phyloP scores from a whole-genome alignment of 129 eudicot species.

The Centrapalus pauciflorus region DNA sequence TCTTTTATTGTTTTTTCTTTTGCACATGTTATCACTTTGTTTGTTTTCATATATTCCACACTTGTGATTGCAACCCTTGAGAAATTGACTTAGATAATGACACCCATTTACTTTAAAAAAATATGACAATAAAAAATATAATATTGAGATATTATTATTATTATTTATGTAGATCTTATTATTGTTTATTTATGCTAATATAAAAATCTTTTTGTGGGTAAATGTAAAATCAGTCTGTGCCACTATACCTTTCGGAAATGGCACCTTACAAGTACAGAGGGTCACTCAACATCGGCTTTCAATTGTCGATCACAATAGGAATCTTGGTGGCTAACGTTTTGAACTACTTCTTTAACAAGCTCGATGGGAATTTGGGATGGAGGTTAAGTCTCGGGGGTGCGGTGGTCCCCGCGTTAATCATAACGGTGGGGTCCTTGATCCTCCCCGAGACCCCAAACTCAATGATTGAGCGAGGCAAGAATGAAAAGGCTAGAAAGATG shows the following conservation, averaged over 20 bases:
- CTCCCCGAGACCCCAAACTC: slow-evolving; percentile 95
- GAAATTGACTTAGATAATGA: slow-evolving; percentile 33
- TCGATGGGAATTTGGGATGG: slow-evolving; percentile 87
- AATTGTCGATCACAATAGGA: slow-evolving; percentile 76
- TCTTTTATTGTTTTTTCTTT: slow-evolving; percentile 10
- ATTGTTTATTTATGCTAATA: slow-evolving; percentile 4
- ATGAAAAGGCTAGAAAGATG: slow-evolving; percentile 44
- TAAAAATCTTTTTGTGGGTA: too few species aligned
- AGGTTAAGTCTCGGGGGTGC: slow-evolving; percentile 88
- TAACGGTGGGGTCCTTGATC: slow-evolving; percentile 53
- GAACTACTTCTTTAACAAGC: slow-evolving; percentile 70
- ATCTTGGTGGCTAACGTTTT: slow-evolving; percentile 76
- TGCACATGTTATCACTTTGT: slow-evolving; percentile 31
- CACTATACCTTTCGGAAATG: slow-evolving; percentile 88
- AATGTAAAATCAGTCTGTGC: slow-evolving; percentile 94
- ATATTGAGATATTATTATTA: not conserved
- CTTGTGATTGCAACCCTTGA: slow-evolving; percentile 34
- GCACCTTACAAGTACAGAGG: slow-evolving; percentile 95
- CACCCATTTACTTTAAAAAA: not conserved
- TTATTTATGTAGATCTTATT: not conserved
- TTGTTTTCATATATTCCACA: slow-evolving; percentile 26
- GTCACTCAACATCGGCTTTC: slow-evolving; percentile 78
- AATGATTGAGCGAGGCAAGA: slow-evolving; percentile 66
- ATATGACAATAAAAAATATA: not conserved
- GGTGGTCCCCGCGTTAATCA: slow-evolving; percentile 77